A percentile compares a stretch with the other conserved stretches of the same genome.
Evolutionary conservation across 495 filamentous ascomycete species (phyloP).

Genomic region (Penicillium taxi): DNA sequence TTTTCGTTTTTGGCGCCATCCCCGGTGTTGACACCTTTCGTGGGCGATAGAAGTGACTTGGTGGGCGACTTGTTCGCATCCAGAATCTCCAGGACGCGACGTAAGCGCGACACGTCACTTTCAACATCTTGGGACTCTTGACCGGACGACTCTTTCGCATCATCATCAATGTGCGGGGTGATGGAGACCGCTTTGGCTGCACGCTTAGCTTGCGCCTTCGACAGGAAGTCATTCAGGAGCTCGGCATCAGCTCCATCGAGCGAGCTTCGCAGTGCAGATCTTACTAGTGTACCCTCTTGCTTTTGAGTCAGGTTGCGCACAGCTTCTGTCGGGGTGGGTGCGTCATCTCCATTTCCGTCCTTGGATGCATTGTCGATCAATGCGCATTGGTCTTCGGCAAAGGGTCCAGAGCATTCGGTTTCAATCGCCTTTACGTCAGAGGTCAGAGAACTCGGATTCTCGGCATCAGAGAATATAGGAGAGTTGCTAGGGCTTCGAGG

Average conservation of each 20-base stretch:
- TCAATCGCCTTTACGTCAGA: slow-evolving; percentile 3
- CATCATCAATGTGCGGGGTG: slow-evolving; percentile 12
- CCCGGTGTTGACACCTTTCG: slow-evolving; percentile 16
- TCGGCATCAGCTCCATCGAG: slow-evolving; percentile 50
- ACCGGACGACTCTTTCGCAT: slow-evolving; percentile 12
- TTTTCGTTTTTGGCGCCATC: slow-evolving; percentile 8
- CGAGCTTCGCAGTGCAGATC: slow-evolving; percentile 37
- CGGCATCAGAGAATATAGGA: slow-evolving; percentile 11
- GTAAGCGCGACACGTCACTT: slow-evolving; percentile 33
- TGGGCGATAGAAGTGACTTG: slow-evolving; percentile 28
- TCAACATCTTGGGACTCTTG: slow-evolving; percentile 19
- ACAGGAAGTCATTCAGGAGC: slow-evolving; percentile 54
- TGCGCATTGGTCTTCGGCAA: slow-evolving; percentile 2
- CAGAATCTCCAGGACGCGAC: slow-evolving; percentile 43
- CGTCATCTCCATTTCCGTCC: slow-evolving; percentile 1
- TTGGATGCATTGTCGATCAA: slow-evolving; percentile 3
- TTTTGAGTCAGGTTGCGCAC: slow-evolving; percentile 22
- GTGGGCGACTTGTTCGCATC: slow-evolving; percentile 46
- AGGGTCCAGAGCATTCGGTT: slow-evolving; percentile 1
- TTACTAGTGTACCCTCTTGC: slow-evolving; percentile 32
- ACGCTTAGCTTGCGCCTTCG: slow-evolving; percentile 51
- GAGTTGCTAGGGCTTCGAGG: slow-evolving; percentile 4
- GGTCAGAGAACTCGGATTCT: not conserved
- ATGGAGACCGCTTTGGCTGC: slow-evolving; percentile 40
- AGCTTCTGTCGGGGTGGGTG: slow-evolving; percentile 10